Evolutionary conservation across 352 stramenopile genomes (phyloP).

Genomic region (Peronosclerospora sorghi): DNA sequence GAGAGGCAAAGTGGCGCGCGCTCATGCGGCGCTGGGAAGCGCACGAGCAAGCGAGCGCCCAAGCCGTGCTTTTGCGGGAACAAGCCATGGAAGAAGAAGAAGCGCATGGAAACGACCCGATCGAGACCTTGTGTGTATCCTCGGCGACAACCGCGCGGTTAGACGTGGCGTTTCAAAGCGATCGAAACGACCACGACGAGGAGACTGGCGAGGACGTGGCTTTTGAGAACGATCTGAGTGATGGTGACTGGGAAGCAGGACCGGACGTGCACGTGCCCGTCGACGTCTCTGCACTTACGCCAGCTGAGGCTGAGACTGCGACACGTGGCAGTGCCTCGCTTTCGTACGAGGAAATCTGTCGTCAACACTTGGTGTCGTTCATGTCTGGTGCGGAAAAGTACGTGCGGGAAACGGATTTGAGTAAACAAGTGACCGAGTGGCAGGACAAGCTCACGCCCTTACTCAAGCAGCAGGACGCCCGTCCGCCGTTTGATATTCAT

Average conservation of each 20-base stretch:
- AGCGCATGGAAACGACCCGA: conserved; percentile 17
- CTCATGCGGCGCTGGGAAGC: conserved; percentile 37
- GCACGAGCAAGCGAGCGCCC: conserved; percentile 41
- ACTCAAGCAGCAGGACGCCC: conserved; percentile 56
- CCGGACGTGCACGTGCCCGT: conserved; percentile 17
- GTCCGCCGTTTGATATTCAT: conserved; percentile 68
- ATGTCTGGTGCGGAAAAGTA: conserved; percentile 78
- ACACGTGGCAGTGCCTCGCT: conserved; percentile 14
- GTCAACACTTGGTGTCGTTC: conserved; percentile 65
- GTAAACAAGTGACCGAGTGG: conserved; percentile 65
- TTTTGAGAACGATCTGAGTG: conserved; percentile 20
- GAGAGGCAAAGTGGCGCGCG: conserved; percentile 58
- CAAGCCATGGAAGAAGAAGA: conserved; percentile 60
- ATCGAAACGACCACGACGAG: conserved; percentile 18
- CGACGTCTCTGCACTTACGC: too few species aligned
- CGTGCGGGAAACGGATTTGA: conserved; percentile 54
- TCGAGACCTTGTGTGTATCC: conserved; percentile 31
- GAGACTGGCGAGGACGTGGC: conserved; percentile 27
- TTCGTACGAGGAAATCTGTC: conserved; percentile 65
- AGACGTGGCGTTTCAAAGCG: conserved; percentile 27
- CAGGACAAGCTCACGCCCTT: conserved; percentile 63
- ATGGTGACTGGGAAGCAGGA: conserved; percentile 22
- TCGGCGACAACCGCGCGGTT: conserved; percentile 25
- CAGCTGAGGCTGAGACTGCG: conserved; percentile 5
- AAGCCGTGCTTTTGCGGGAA: conserved; percentile 59